phyloP scores from a whole-genome alignment of 768 basidiomycete genomes.

The Lactarius tabidus region DNA sequence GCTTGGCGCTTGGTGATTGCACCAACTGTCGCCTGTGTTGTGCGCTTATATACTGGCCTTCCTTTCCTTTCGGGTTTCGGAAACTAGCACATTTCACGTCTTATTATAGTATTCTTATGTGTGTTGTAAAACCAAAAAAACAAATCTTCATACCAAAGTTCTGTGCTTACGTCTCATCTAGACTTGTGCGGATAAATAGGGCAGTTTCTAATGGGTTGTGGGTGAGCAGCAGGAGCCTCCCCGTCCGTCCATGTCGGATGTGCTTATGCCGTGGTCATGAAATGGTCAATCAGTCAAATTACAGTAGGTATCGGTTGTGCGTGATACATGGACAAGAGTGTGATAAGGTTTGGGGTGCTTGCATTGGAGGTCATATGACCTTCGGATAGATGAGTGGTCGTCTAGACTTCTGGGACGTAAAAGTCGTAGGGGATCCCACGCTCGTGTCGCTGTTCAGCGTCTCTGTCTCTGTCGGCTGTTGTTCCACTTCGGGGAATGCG shows the following conservation, averaged over 20 bases:
- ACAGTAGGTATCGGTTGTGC: not conserved
- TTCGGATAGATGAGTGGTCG: not conserved
- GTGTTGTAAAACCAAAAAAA: not conserved
- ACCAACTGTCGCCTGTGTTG: not conserved
- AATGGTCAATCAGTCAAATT: not conserved
- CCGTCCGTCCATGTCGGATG: not conserved
- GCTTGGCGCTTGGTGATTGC: conserved; percentile 15
- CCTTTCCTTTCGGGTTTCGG: not conserved
- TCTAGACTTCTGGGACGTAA: not conserved
- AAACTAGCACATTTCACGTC: not conserved
- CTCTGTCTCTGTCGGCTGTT: not conserved
- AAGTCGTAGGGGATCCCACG: not conserved
- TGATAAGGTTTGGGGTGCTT: not conserved
- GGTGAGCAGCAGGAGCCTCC: not conserved
- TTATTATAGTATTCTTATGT: not conserved
- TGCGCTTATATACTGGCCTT: not conserved
- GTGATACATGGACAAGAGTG: not conserved
- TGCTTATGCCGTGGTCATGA: not conserved
- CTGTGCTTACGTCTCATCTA: no score
- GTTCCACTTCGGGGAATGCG: conserved; percentile 16
- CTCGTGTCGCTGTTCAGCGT: not conserved
- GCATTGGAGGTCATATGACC: not conserved
- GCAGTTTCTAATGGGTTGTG: not conserved
- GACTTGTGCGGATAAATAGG: not conserved
- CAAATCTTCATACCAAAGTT: not conserved